A percentile compares a stretch with the other conserved stretches of the same genome.
These are phyloP conservation scores for Oryza australiensis DNA, from an alignment of 176 grass and related monocot genomes.

Conservation along the genomic window DNA sequence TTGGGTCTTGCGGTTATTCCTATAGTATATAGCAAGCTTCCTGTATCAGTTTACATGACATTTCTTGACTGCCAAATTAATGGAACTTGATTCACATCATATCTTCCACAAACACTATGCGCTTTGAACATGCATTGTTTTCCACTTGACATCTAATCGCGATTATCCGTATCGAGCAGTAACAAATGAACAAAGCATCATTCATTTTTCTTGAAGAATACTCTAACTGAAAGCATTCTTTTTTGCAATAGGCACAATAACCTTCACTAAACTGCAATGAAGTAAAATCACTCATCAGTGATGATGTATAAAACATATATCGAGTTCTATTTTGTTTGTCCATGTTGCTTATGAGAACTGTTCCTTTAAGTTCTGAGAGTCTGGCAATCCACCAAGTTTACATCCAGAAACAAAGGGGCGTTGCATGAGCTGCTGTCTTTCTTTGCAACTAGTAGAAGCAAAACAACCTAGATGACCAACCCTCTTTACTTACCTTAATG, in stretches of 20 bases:
- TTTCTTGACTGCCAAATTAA: background rate
- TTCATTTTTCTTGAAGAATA: background rate
- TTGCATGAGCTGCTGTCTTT: background rate
- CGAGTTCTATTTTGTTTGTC: background rate
- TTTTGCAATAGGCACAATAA: background rate
- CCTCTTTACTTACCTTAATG: conserved; percentile 20
- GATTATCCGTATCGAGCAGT: background rate
- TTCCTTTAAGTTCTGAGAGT: background rate
- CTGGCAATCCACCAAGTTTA: background rate
- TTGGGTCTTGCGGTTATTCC: background rate
- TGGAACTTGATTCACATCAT: background rate
- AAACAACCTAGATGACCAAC: background rate
- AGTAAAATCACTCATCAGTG: background rate
- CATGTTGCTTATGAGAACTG: background rate
- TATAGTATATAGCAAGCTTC: conserved; percentile 1
- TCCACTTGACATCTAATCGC: background rate
- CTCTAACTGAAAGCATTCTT: background rate
- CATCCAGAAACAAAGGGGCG: background rate
- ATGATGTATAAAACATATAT: background rate
- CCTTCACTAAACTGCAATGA: background rate
- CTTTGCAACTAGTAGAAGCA: background rate
- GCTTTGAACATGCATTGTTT: conserved; percentile 8
- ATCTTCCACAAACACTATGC: background rate
- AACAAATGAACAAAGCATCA: background rate
- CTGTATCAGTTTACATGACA: conserved; percentile 10